phyloP scores from a whole-genome alignment of 73 alveolate genomes.

The Tetrahymena thermophila region DNA sequence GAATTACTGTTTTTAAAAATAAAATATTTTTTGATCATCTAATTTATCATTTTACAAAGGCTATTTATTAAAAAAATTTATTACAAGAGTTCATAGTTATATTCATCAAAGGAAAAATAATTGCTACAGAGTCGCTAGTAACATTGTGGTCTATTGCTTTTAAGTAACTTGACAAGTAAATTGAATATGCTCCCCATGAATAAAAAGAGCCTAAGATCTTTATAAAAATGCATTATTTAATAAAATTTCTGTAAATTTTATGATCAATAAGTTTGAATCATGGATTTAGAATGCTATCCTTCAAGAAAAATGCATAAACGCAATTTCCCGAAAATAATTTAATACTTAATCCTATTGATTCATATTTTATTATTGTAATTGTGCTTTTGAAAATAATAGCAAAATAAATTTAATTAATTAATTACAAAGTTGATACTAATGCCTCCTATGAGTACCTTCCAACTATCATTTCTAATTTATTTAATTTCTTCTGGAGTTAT shows the following conservation, averaged over 20 bases:
- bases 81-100: neutral
- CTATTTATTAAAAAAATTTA: neutral
- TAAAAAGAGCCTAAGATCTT: neutral
- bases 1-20: neutral
- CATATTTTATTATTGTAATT: neutral
- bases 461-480: neutral
- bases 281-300: no score
- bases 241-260: neutral
- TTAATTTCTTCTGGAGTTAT: neutral
- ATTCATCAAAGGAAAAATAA: neutral
- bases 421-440: neutral
- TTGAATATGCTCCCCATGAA: neutral
- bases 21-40: neutral
- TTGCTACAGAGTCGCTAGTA: neutral
- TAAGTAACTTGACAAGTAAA: neutral
- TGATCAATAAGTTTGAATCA: neutral
- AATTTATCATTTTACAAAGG: neutral
- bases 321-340: no score
- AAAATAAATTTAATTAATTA: neutral
- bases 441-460: neutral
- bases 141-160: neutral
- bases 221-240: neutral
- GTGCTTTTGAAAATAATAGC: neutral
- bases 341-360: no score
- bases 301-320: no score